Evolutionary conservation across 352 stramenopile species (phyloP), one percentile per base, ranked within the genome.

Genomic region (Pythium rhizo-oryzae): DNA sequence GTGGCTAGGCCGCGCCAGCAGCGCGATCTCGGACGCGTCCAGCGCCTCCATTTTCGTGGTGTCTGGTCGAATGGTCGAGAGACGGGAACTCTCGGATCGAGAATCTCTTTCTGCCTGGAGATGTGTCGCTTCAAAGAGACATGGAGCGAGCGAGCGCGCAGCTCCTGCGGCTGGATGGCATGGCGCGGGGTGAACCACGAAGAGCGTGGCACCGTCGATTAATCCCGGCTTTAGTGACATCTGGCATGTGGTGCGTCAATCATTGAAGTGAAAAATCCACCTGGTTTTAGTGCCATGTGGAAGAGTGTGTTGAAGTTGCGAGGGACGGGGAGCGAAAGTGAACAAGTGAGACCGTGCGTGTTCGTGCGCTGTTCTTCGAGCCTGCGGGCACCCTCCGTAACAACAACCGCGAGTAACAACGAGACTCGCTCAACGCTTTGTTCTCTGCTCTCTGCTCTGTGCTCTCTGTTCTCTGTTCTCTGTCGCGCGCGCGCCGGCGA

Each of bases 1-100:
- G 58, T 56, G 52, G 8, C 24, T 49, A 9, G 52, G 65, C 52
- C 59, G 58, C 58, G 47, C 18, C 7, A 52, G 39, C 19, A 65
- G 58, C 47, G 46, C 43, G 35, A 30, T 18, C 58, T 65, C 44
- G 30, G 35, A n/a, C 8, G 25, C 39, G 24, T 54, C 35, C 18
- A 50, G n/a, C 21, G 35, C n/a, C 30, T 63, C 57, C 43, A n/a
- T n/a, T n/a, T n/a, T n/a, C n/a, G n/a, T n/a, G n/a, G n/a, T n/a
- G n/a, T n/a, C n/a, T n/a, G n/a, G n/a, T n/a, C n/a, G n/a, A n/a
- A n/a, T n/a, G n/a, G n/a, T n/a, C n/a, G n/a, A n/a, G n/a, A n/a
- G n/a, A n/a, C n/a, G n/a, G n/a, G n/a, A n/a, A 33, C 28, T 33
- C 28, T 7, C 28, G 28, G 39, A 8, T 46, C 39, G 47, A 21